Conservation (phyloP, 2,329 filamentous ascomycete species). For the Exophiala oligosperma region DNA sequence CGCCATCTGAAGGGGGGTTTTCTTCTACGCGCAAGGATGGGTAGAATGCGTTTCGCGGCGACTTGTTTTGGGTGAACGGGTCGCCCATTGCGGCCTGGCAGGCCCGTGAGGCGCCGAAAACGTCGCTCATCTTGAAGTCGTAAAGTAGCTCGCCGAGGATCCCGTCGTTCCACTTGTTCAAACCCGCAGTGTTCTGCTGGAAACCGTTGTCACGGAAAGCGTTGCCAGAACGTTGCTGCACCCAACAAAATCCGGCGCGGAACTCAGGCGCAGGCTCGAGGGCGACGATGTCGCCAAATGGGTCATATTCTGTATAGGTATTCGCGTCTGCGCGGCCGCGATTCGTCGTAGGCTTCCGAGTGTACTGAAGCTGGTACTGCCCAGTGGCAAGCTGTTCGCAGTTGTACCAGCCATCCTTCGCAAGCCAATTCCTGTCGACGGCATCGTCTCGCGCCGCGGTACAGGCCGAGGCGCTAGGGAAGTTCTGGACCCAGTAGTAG, state of each 20-base stretch:
- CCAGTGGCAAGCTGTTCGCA: not conserved
- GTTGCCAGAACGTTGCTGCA: not conserved
- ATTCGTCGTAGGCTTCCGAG: not conserved
- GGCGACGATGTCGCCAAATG: not conserved
- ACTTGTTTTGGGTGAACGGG: not conserved
- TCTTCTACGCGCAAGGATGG: not conserved
- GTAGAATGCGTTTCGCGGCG: not conserved
- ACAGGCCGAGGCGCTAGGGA: not conserved
- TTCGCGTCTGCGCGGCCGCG: not conserved
- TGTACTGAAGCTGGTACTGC: not conserved
- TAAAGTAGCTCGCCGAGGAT: not conserved
- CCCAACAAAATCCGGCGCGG: not conserved
- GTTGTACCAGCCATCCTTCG: not conserved
- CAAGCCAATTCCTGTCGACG: not conserved
- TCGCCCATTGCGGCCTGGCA: not conserved
- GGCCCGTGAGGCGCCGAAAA: not conserved
- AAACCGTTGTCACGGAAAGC: not conserved
- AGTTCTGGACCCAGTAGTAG: not conserved
- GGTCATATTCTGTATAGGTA: not conserved
- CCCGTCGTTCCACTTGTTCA: constrained; percentile 1
- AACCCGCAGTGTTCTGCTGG: not conserved
- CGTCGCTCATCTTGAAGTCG: not conserved
- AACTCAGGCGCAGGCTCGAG: not conserved
- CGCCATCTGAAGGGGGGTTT: not conserved
- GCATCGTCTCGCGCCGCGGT: not conserved